Conservation (phyloP, 345 rosid species). For the Sisymbrium altissimum region DNA sequence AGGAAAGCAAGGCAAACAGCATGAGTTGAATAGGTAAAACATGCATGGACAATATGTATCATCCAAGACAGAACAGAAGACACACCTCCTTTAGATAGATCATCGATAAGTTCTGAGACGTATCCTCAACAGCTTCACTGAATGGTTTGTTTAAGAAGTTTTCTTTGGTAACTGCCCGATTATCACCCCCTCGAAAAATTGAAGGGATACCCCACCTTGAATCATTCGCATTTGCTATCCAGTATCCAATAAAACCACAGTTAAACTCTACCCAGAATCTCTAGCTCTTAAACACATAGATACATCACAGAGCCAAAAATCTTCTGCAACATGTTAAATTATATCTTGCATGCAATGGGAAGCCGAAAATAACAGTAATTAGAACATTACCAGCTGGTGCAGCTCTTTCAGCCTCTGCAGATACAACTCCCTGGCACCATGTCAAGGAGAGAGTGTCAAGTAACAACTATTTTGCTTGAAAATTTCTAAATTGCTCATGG, state of each 20-base stretch:
- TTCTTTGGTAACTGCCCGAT: slow-evolving; percentile 59
- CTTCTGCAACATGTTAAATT: neutral
- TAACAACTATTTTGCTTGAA: neutral
- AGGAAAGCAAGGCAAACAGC: slow-evolving; percentile 23
- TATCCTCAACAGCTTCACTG: slow-evolving; percentile 51
- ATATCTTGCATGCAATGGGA: slow-evolving; percentile 4
- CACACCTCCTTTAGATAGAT: slow-evolving; percentile 82
- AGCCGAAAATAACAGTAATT: neutral
- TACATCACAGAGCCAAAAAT: neutral
- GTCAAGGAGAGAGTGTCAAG: slow-evolving; percentile 15
- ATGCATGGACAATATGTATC: slow-evolving; percentile 1
- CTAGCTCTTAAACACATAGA: slow-evolving; percentile 5
- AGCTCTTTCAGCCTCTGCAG: slow-evolving; percentile 61
- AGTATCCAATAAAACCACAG: slow-evolving; percentile 20
- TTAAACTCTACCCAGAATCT: slow-evolving; percentile 11
- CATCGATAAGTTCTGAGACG: slow-evolving; percentile 62
- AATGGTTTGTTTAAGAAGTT: slow-evolving; percentile 42
- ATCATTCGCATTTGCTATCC: slow-evolving; percentile 47
- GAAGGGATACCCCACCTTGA: slow-evolving; percentile 93
- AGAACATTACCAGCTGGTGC: slow-evolving; percentile 59
- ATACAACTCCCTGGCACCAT: slow-evolving; percentile 52
- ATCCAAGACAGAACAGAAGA: neutral
- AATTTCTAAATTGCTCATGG: slow-evolving; percentile 4
- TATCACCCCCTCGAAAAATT: slow-evolving; percentile 76
- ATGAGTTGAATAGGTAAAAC: slow-evolving; percentile 14